Percentiles rank a stretch among this genome's conserved stretches.
These are phyloP conservation scores for Fraxinus albicans DNA, from an alignment of 305 asterid species.

Conservation along the genomic window DNA sequence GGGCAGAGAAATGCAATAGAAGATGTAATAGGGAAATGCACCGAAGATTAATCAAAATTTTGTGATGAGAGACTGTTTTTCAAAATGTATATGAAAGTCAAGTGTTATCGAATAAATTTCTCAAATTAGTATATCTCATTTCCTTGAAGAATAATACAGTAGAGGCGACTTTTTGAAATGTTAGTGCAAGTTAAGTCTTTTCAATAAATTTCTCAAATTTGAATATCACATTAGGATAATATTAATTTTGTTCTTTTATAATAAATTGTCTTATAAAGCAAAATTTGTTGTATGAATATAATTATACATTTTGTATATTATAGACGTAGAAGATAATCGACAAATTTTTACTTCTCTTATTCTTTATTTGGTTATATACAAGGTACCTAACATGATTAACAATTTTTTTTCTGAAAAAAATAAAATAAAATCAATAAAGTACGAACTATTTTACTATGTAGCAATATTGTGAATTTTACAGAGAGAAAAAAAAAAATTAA, in stretches of 20 bases:
- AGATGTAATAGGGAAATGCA: not conserved
- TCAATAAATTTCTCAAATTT: not conserved
- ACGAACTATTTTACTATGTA: not conserved
- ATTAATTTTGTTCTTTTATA: not conserved
- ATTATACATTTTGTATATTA: too few relatives aligned
- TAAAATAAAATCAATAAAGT: too few relatives aligned
- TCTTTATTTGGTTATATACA: too few relatives aligned
- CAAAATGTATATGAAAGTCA: not conserved
- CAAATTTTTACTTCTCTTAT: too few relatives aligned
- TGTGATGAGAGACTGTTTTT: not conserved
- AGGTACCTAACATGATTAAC: too few relatives aligned
- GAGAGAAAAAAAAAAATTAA: not conserved
- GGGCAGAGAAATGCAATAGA: not conserved
- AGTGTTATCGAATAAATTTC: not conserved
- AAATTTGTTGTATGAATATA: not conserved
- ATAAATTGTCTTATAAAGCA: not conserved
- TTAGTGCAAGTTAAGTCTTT: not conserved
- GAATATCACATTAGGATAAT: not conserved
- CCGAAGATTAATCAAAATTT: not conserved
- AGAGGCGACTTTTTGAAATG: not conserved
- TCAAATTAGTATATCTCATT: not conserved
- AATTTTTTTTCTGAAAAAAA: too few relatives aligned
- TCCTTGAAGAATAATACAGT: not conserved
- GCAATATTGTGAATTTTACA: too few relatives aligned
- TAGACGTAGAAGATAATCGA: not conserved